These are phyloP conservation scores for Rutstroemia sp. DNA, from an alignment of 2,329 filamentous ascomycete genomes.

Conservation along the genomic window DNA sequence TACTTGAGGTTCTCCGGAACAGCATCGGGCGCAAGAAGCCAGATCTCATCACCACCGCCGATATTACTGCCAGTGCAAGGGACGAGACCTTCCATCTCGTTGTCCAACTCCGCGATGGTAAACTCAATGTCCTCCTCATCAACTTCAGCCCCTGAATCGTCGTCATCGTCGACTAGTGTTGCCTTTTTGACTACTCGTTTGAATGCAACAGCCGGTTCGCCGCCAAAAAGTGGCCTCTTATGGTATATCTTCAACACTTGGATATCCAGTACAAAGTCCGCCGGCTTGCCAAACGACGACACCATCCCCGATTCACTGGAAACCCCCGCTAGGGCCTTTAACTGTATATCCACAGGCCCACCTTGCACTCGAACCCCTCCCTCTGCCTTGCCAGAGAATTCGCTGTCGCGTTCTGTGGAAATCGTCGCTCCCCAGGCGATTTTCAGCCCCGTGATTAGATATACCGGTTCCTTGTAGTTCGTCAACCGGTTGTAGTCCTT, in stretches of 20 bases:
- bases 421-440: not conserved
- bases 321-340: not conserved
- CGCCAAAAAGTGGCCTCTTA: not conserved
- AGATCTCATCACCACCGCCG: not conserved
- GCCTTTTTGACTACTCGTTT: not conserved
- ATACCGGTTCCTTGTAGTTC: not conserved
- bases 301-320: not conserved
- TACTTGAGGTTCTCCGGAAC: not conserved
- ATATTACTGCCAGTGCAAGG: not conserved
- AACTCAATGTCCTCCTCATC: not conserved
- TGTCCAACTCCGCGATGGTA: not conserved
- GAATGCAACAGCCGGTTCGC: not conserved
- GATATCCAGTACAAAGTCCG: not conserved
- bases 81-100: not conserved
- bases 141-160: not conserved
- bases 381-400: not conserved
- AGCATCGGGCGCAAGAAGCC: not conserved
- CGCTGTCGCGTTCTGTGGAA: not conserved
- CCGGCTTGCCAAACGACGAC: not conserved
- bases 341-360: not conserved
- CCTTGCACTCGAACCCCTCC: not conserved
- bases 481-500: not conserved
- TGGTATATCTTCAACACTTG: not conserved
- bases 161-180: not conserved
- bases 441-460: not conserved